Conservation (phyloP, 305 asterid genomes). For the Solanum hybrid region DNA sequence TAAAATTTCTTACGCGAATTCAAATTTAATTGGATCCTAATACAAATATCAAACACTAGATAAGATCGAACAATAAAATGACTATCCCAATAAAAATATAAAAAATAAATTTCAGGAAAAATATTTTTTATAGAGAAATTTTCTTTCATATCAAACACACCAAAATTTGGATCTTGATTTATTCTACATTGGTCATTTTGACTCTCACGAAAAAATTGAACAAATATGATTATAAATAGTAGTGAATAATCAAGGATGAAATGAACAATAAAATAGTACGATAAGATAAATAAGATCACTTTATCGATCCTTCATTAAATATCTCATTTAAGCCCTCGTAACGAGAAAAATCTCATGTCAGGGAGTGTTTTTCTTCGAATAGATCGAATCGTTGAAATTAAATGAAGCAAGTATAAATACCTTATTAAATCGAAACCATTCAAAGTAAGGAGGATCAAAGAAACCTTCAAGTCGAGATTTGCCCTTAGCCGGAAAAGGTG, state of each 20-base stretch:
- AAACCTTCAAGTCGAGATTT: constrained; percentile 19
- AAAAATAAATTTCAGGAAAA: too few relatives aligned
- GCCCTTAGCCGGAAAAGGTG: constrained; percentile 24
- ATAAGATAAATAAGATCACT: neutral
- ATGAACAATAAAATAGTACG: neutral
- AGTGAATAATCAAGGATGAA: neutral
- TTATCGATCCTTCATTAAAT: neutral
- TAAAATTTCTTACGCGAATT: too few relatives aligned
- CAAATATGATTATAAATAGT: neutral
- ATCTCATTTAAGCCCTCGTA: neutral
- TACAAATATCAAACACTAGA: neutral
- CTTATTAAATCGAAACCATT: constrained; percentile 25
- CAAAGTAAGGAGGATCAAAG: constrained; percentile 28
- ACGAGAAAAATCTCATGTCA: neutral
- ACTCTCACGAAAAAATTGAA: neutral
- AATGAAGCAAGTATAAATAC: neutral
- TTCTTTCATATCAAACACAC: neutral
- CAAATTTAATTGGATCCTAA: neutral
- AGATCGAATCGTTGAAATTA: neutral
- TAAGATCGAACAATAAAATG: neutral
- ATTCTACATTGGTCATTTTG: neutral
- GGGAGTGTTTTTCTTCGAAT: neutral
- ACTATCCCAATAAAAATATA: neutral
- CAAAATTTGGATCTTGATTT: neutral
- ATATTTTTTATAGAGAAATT: too few relatives aligned